phyloP scores from a whole-genome alignment of 192 early-diverging fungal genomes.

The Rhizophagus sp. region DNA sequence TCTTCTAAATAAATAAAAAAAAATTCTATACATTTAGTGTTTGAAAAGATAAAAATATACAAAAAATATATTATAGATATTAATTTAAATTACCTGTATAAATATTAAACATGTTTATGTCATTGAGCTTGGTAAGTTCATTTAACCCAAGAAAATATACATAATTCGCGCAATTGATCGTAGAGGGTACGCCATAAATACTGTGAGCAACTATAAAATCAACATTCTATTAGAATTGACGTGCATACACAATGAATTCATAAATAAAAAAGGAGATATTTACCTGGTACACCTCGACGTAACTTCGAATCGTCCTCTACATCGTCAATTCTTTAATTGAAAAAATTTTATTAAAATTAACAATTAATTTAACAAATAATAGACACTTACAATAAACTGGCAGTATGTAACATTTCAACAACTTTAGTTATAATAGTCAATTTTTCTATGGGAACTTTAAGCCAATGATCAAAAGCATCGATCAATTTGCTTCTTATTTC shows the following conservation, averaged over 20 bases:
- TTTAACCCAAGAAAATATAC: slow-evolving; percentile 93
- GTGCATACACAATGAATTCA: not conserved
- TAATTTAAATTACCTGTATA: slow-evolving; percentile 62
- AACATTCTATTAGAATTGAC: not conserved
- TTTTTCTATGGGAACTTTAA: slow-evolving; percentile 69
- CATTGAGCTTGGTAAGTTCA: slow-evolving; percentile 67
- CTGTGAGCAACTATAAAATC: slow-evolving; percentile 81
- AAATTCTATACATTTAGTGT: not conserved
- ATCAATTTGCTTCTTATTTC: slow-evolving; percentile 91
- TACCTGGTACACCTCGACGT: slow-evolving; percentile 79
- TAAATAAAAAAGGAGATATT: slow-evolving; percentile 18
- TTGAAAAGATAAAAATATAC: not conserved
- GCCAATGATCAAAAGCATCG: slow-evolving; percentile 89
- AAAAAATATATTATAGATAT: too few species aligned
- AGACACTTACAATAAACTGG: slow-evolving; percentile 77
- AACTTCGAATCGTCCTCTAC: slow-evolving; percentile 92
- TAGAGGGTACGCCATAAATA: slow-evolving; percentile 88
- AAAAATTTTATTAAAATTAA: not conserved
- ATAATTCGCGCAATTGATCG: slow-evolving; percentile 97
- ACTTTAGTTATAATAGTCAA: slow-evolving; percentile 75
- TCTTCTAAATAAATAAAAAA: slow-evolving; percentile 56
- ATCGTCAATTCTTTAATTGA: slow-evolving; percentile 80
- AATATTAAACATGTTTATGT: slow-evolving; percentile 72
- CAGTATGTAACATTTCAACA: slow-evolving; percentile 93
- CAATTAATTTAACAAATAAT: not conserved